Percentiles rank a stretch among this genome's conserved stretches.
Evolutionary conservation across 208 protist genomes (phyloP).

Genomic region (Trichomonas gallinae): DNA sequence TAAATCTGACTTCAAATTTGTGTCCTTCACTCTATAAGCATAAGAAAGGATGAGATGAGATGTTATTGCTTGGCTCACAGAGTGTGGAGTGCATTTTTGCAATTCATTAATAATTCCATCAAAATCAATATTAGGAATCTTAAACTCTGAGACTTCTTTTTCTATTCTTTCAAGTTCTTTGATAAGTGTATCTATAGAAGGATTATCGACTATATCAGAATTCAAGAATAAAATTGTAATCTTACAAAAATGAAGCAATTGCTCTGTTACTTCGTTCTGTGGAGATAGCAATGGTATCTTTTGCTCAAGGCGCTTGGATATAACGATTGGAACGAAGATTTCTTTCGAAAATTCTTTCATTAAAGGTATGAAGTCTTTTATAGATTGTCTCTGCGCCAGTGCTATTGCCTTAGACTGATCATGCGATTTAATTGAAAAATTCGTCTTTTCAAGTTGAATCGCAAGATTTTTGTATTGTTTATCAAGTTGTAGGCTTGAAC

Average conservation of each 20-base stretch:
- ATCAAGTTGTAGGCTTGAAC: not conserved
- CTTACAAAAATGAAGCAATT: not conserved
- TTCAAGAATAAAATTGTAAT: not conserved
- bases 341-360: not conserved
- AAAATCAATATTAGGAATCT: not conserved
- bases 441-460: not conserved
- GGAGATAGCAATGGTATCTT: not conserved
- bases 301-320: not conserved
- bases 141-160: not conserved
- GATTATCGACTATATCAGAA: not conserved
- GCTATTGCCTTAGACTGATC: not conserved
- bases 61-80: not conserved
- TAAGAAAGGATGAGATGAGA: not conserved
- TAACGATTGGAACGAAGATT: not conserved
- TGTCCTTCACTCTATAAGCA: not conserved
- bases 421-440: not conserved
- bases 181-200: not conserved
- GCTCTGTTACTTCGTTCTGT: not conserved
- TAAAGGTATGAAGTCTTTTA: not conserved
- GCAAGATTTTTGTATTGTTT: not conserved
- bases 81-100: not conserved
- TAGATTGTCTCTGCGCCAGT: too few species aligned
- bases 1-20: not conserved
- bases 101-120: not conserved
- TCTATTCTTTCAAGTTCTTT: not conserved